Evolutionary conservation across 2,329 filamentous ascomycete genomes (phyloP).

Genomic region (Talaromyces funiculosus): DNA sequence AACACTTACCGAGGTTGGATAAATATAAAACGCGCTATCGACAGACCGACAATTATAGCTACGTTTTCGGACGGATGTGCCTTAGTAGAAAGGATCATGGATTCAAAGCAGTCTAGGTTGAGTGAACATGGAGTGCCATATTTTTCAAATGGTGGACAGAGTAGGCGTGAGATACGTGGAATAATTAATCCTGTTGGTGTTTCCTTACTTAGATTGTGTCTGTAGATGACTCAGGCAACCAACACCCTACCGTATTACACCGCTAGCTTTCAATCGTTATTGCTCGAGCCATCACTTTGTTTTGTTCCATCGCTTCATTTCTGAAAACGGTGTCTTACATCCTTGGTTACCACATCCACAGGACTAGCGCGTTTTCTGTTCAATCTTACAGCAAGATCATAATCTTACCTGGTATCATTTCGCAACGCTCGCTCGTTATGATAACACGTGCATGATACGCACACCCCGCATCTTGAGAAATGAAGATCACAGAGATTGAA

Average conservation of each 20-base stretch:
- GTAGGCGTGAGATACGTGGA: background rate
- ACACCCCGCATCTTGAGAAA: background rate
- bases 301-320: background rate
- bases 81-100: background rate
- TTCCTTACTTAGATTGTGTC: no score
- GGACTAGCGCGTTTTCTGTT: background rate
- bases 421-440: background rate
- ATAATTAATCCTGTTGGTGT: background rate
- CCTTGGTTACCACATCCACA: background rate
- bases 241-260: no score
- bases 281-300: no score
- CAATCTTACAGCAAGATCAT: background rate
- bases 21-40: no score
- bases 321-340: background rate
- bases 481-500: constrained; percentile 22
- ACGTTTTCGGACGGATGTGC: background rate
- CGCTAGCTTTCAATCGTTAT: no score
- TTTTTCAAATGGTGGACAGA: background rate
- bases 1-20: no score
- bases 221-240: background rate
- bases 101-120: background rate
- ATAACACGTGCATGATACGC: background rate
- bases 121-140: background rate
- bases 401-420: no score
- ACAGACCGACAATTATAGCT: no score